A percentile compares a stretch with the other conserved stretches of the same genome.
phyloP scores from a whole-genome alignment of 495 filamentous ascomycete genomes.

The Neurospora cerealis region DNA sequence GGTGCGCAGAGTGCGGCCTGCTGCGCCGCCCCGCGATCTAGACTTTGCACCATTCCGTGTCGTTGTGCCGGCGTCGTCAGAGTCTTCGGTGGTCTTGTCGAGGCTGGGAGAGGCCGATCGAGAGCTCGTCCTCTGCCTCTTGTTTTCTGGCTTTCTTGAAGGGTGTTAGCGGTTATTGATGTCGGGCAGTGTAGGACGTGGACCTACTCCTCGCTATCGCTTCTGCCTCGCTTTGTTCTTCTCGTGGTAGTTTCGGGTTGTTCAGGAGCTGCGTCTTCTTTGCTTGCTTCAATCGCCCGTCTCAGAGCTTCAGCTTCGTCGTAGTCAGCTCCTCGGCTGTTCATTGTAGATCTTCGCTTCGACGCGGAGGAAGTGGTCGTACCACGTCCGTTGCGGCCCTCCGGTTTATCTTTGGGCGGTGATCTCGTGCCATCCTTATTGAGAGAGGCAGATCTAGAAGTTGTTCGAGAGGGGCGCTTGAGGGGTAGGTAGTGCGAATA shows the following conservation, averaged over 20 bases:
- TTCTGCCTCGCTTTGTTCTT: conserved; percentile 72
- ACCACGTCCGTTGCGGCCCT: conserved; percentile 33
- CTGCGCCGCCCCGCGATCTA: conserved; percentile 48
- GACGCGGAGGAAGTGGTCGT: conserved; percentile 39
- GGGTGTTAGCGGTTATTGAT: conserved; percentile 4
- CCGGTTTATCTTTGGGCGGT: conserved; percentile 35
- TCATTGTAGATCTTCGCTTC: conserved; percentile 94
- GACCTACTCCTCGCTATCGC: conserved; percentile 86
- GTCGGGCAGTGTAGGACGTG: background rate
- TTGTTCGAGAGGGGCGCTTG: conserved; percentile 33
- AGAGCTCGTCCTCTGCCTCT: conserved; percentile 68
- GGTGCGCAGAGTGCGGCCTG: conserved; percentile 57
- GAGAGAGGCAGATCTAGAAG: conserved; percentile 45
- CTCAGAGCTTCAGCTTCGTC: conserved; percentile 88
- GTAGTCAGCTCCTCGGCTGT: conserved; percentile 89
- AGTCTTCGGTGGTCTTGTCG: conserved; percentile 44
- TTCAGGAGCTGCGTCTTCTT: conserved; percentile 49
- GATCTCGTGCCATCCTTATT: conserved; percentile 46
- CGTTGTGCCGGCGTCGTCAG: conserved; percentile 56
- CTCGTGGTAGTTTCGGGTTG: conserved; percentile 41
- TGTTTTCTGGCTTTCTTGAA: conserved; percentile 40
- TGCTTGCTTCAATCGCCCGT: conserved; percentile 90
- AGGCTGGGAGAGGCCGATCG: conserved; percentile 50
- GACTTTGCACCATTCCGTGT: conserved; percentile 43
- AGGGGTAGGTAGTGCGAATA: conserved; percentile 48